A percentile compares a stretch with the other conserved stretches of the same genome.
phyloP scores from a whole-genome alignment of 345 rosid species.

The Euphorbia tirucalli region DNA sequence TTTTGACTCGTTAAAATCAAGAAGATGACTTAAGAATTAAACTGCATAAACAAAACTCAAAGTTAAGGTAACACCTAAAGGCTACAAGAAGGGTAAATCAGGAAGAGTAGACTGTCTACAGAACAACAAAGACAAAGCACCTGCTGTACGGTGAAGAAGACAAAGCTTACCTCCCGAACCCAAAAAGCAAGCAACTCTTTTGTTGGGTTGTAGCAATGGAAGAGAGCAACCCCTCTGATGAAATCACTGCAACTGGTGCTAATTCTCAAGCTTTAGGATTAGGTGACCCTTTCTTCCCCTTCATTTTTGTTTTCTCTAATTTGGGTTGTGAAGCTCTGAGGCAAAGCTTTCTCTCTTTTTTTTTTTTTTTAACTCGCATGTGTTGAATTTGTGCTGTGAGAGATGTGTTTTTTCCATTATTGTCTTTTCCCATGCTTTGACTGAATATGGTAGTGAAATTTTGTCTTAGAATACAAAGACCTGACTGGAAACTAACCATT shows the following conservation, averaged over 20 bases:
- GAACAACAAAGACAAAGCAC: background rate
- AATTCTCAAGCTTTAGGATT: constrained; percentile 5
- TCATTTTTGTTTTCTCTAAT: no score
- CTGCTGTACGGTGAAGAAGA: background rate
- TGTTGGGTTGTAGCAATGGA: background rate
- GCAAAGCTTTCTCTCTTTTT: background rate
- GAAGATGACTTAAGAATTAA: no score
- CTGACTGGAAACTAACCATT: constrained; percentile 1
- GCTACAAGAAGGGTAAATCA: background rate
- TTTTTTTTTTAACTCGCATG: background rate
- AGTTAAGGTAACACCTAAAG: no score
- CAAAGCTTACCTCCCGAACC: no score
- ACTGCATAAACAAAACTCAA: no score
- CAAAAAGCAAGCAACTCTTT: no score
- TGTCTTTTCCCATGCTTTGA: background rate
- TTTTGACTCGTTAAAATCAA: no score
- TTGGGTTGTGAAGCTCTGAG: background rate
- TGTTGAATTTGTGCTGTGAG: background rate
- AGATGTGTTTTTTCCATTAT: background rate
- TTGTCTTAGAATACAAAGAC: no score
- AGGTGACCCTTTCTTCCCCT: background rate
- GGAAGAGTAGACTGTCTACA: background rate
- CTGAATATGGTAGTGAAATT: background rate
- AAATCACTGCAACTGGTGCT: background rate
- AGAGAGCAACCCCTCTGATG: background rate